phyloP scores from a whole-genome alignment of 305 asterid species.

The Solanum hybrid region DNA sequence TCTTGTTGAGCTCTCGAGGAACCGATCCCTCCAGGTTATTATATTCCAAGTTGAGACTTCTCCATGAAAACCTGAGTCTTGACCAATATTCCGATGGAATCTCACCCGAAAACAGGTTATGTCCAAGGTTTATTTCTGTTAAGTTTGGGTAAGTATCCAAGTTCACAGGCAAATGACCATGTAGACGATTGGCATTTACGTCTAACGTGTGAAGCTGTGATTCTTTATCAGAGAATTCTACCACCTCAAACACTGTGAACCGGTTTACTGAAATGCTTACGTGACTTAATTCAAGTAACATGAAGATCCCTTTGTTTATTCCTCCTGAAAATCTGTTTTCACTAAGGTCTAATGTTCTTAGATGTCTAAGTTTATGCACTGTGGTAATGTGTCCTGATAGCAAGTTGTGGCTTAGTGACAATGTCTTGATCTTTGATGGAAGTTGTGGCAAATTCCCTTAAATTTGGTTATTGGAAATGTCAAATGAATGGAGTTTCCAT shows the following conservation, averaged over 20 bases:
- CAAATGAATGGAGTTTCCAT: conserved; percentile 34
- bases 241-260: conserved; percentile 22
- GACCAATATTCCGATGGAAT: conserved; percentile 29
- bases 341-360: conserved; percentile 28
- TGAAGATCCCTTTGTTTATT: conserved; percentile 17
- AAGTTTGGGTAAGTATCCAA: conserved; percentile 22
- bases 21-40: conserved; percentile 33
- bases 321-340: conserved; percentile 32
- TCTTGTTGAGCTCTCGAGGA: conserved; percentile 16
- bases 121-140: conserved; percentile 28
- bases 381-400: conserved; percentile 26
- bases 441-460: conserved; percentile 29
- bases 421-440: conserved; percentile 17
- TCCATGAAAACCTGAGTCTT: conserved; percentile 20
- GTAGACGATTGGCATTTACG: conserved; percentile 21
- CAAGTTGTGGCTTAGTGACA: conserved; percentile 22
- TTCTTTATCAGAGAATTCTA: background rate
- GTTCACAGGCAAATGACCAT: conserved; percentile 30
- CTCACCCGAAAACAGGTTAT: conserved; percentile 27
- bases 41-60: conserved; percentile 23
- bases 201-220: conserved; percentile 25
- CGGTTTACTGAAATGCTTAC: conserved; percentile 26
- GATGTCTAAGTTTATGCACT: conserved; percentile 15
- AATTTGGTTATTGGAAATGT: conserved; percentile 28
- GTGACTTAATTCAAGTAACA: conserved; percentile 15